phyloP scores from a whole-genome alignment of 345 rosid genomes.

The Chamaenerion angustifolium region DNA sequence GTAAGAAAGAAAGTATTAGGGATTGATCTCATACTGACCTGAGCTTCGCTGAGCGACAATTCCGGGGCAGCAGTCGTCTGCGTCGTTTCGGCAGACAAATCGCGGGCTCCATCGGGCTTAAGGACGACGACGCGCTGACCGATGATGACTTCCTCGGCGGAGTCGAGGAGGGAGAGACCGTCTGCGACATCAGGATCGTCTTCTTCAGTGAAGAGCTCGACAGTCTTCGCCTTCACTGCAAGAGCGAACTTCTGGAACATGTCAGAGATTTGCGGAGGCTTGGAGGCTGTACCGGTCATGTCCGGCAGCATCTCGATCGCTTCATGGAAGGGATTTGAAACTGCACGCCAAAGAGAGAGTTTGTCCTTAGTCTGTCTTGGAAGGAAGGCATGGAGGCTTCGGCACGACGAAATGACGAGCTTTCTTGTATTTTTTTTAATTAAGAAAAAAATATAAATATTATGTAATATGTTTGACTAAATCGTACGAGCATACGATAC shows the following conservation, averaged over 20 bases:
- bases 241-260: conserved; percentile 94
- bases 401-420: too few relatives aligned
- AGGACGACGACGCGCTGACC: conserved; percentile 88
- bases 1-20: too few relatives aligned
- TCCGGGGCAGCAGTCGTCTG: neutral
- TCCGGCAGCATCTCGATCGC: conserved; percentile 17
- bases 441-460: too few relatives aligned
- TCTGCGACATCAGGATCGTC: conserved; percentile 18
- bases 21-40: conserved; percentile 1
- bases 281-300: conserved; percentile 24
- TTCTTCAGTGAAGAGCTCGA: conserved; percentile 78
- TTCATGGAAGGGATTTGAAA: neutral
- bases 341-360: neutral
- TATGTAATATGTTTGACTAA: too few relatives aligned
- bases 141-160: conserved; percentile 78
- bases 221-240: conserved; percentile 83
- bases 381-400: conserved; percentile 36
- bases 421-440: too few relatives aligned
- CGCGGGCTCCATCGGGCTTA: conserved; percentile 51
- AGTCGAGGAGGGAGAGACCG: conserved; percentile 44
- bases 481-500: too few relatives aligned
- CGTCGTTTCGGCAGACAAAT: conserved; percentile 8
- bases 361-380: conserved; percentile 41
- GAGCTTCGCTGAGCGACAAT: conserved; percentile 1
- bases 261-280: conserved; percentile 63